Conservation (phyloP, 352 stramenopile genomes). For the Thraustochytrium sp. region DNA sequence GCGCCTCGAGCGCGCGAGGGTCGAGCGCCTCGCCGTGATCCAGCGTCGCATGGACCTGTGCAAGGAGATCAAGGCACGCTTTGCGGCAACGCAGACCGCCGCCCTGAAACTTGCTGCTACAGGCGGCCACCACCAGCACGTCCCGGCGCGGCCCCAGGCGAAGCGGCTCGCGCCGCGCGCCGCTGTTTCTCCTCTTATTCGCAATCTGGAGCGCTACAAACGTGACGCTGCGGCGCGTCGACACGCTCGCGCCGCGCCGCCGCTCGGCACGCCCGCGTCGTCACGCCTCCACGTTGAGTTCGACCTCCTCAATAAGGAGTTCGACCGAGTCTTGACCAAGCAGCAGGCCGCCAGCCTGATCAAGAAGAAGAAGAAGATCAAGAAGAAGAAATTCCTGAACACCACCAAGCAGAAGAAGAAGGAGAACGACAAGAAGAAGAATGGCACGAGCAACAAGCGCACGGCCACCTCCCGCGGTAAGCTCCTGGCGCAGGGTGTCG, state of each 20-base stretch:
- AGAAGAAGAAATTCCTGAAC: neutral
- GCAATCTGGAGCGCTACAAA: neutral
- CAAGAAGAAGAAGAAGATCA: neutral
- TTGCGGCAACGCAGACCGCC: too few species aligned
- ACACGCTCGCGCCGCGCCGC: neutral
- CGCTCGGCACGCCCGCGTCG: neutral
- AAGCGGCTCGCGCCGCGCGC: neutral
- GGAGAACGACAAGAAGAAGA: neutral
- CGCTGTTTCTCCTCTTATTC: neutral
- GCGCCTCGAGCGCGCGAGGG: neutral
- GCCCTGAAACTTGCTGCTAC: neutral
- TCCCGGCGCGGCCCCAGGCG: neutral
- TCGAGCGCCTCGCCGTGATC: neutral
- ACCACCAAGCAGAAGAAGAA: neutral
- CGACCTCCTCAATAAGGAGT: neutral
- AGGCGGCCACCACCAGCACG: neutral
- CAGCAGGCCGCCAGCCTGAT: neutral
- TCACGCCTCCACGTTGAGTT: neutral
- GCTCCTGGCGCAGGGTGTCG: neutral
- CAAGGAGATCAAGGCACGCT: neutral
- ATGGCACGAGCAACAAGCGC: neutral
- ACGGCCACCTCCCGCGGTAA: neutral
- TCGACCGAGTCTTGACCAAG: neutral
- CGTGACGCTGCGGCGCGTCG: neutral
- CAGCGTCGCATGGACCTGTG: slow-evolving; percentile 8